These are phyloP conservation scores for Xylaria sp. DNA, from an alignment of 2,329 filamentous ascomycete genomes.

Conservation along the genomic window DNA sequence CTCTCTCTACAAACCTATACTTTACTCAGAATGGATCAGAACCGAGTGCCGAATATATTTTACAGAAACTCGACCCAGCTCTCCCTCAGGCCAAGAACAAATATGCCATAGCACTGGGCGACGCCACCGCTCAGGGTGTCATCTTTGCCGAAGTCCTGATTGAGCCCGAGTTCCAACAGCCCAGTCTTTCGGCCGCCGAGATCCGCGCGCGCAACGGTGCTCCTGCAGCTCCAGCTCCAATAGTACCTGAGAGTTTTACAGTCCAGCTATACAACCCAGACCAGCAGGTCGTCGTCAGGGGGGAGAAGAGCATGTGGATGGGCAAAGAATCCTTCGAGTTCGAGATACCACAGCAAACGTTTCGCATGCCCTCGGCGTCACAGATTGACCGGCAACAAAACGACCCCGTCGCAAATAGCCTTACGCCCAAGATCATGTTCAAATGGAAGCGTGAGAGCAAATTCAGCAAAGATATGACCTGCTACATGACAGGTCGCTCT, in stretches of 20 bases:
- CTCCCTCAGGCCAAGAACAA: slow-evolving; percentile 77
- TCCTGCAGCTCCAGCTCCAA: slow-evolving; percentile 72
- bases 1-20: slow-evolving; percentile 66
- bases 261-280: slow-evolving; percentile 95
- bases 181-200: slow-evolving; percentile 82
- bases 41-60: slow-evolving; percentile 79
- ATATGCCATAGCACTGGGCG: slow-evolving; percentile 87
- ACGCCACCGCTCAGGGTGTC: slow-evolving; percentile 81
- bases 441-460: slow-evolving; percentile 91
- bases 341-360: slow-evolving; percentile 86
- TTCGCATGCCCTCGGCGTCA: slow-evolving; percentile 81
- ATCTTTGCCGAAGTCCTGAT: slow-evolving; percentile 89
- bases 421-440: slow-evolving; percentile 81
- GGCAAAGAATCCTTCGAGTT: slow-evolving; percentile 88
- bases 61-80: slow-evolving; percentile 79
- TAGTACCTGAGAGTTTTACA: slow-evolving; percentile 81
- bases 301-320: slow-evolving; percentile 81
- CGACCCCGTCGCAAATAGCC: slow-evolving; percentile 63
- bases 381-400: slow-evolving; percentile 78
- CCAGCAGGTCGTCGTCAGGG: slow-evolving; percentile 77
- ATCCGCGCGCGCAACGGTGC: slow-evolving; percentile 76
- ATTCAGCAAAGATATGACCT: slow-evolving; percentile 87
- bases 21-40: slow-evolving; percentile 81
- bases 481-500: slow-evolving; percentile 83
- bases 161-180: slow-evolving; percentile 85